Conservation (phyloP, 345 rosid species). For the Sonneratia alba region DNA sequence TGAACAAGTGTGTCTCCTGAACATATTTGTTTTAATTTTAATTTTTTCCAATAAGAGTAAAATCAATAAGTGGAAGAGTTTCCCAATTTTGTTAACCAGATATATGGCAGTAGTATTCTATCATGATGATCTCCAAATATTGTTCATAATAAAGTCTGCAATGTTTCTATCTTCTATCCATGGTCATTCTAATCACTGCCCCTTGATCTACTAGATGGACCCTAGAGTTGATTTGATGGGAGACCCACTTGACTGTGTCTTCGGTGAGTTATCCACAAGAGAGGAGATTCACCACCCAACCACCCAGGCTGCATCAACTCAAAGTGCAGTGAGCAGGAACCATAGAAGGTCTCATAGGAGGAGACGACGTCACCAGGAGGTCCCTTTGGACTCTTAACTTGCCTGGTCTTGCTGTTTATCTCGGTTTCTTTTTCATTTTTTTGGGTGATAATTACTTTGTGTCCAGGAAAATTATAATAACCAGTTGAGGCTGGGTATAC, state of each 20-base stretch:
- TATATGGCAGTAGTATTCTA: neutral
- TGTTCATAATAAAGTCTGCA: neutral
- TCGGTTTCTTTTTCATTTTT: neutral
- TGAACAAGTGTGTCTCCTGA: neutral
- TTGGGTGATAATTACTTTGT: neutral
- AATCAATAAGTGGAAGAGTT: neutral
- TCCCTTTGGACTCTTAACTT: neutral
- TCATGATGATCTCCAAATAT: neutral
- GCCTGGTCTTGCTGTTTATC: neutral
- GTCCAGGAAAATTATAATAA: neutral
- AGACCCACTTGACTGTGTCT: slow-evolving; percentile 46
- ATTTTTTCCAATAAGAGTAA: neutral
- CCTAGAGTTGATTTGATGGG: slow-evolving; percentile 22
- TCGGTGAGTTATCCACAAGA: slow-evolving; percentile 24
- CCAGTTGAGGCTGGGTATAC: neutral
- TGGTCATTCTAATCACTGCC: neutral
- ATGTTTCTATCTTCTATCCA: neutral
- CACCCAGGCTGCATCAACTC: slow-evolving; percentile 15
- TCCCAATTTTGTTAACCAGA: neutral
- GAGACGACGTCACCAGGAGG: slow-evolving; percentile 28
- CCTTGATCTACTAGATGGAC: slow-evolving; percentile 7
- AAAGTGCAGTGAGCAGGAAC: slow-evolving; percentile 15
- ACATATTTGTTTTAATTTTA: neutral
- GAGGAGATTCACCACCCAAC: slow-evolving; percentile 32
- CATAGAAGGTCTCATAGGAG: slow-evolving; percentile 36